These are phyloP conservation scores for Flaveria trinervia DNA, from an alignment of 129 eudicot species.

Conservation along the genomic window DNA sequence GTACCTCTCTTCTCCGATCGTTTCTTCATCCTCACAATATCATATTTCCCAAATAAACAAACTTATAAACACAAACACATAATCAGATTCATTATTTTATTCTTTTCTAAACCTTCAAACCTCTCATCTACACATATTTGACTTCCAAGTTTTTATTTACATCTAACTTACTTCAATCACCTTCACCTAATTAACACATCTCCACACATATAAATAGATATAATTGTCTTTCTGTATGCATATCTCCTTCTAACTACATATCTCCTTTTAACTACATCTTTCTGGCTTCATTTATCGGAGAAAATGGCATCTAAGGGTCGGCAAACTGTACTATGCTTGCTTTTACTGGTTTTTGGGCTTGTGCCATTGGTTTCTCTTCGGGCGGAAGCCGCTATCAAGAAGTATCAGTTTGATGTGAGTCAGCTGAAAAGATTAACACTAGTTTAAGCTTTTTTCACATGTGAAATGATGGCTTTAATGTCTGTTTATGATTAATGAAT, in stretches of 20 bases:
- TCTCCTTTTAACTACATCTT: constrained; percentile 17
- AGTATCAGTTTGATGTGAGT: constrained; percentile 53
- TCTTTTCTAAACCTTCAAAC: constrained; percentile 28
- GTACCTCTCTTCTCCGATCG: constrained; percentile 31
- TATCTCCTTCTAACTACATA: constrained; percentile 18
- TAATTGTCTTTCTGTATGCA: background rate
- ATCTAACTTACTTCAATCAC: constrained; percentile 32
- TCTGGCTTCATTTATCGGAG: constrained; percentile 12
- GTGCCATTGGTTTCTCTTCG: constrained; percentile 24
- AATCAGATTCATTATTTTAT: constrained; percentile 2
- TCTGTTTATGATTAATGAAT: background rate
- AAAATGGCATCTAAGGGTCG: constrained; percentile 26
- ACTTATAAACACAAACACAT: background rate
- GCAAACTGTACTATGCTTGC: background rate
- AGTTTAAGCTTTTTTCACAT: background rate
- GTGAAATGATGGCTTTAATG: no score
- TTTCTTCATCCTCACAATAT: constrained; percentile 5
- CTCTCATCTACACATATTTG: constrained; percentile 35
- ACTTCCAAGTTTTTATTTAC: constrained; percentile 41
- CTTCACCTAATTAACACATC: constrained; percentile 27
- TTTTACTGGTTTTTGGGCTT: constrained; percentile 14
- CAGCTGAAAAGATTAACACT: no score
- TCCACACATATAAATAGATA: constrained; percentile 1
- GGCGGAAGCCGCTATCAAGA: constrained; percentile 45
- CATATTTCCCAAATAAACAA: constrained; percentile 1